Conservation (phyloP, 2,329 filamentous ascomycete species). For the Cercospora sp. region DNA sequence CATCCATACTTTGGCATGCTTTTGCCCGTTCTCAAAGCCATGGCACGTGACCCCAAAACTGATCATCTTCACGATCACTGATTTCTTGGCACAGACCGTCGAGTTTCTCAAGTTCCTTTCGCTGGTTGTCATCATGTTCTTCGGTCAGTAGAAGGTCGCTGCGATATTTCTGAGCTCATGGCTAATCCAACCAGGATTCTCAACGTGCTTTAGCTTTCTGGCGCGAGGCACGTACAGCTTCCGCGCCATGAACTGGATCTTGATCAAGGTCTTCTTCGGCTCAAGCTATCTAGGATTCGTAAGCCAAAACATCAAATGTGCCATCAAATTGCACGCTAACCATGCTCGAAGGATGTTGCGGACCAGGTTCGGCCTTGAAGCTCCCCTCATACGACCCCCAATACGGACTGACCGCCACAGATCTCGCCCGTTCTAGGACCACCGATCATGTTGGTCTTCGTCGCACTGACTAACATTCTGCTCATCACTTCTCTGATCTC, state of each 20-base stretch:
- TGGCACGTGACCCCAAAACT: constrained; percentile 55
- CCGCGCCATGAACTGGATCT: constrained; percentile 65
- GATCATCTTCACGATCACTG: not conserved
- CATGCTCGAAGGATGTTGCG: constrained; percentile 45
- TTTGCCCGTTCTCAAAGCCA: constrained; percentile 88
- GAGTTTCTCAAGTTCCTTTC: constrained; percentile 84
- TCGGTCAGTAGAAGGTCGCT: constrained; percentile 54
- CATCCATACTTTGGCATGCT: constrained; percentile 88
- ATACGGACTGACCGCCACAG: constrained; percentile 27
- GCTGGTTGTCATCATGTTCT: constrained; percentile 76
- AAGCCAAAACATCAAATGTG: constrained; percentile 39
- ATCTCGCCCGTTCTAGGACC: constrained; percentile 54
- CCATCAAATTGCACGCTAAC: constrained; percentile 16
- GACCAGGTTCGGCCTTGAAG: constrained; percentile 44
- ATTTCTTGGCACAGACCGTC: constrained; percentile 58
- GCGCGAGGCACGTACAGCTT: constrained; percentile 69
- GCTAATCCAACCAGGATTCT: constrained; percentile 59
- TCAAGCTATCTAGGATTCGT: constrained; percentile 74
- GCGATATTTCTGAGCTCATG: not conserved
- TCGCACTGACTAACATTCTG: constrained; percentile 71
- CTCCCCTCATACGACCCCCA: constrained; percentile 9
- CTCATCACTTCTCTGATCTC: constrained; percentile 65
- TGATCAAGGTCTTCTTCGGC: constrained; percentile 70
- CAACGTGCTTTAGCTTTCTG: constrained; percentile 80
- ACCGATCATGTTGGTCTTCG: constrained; percentile 68